phyloP scores from a whole-genome alignment of 495 filamentous ascomycete genomes.

The Xylaria bambusicola region DNA sequence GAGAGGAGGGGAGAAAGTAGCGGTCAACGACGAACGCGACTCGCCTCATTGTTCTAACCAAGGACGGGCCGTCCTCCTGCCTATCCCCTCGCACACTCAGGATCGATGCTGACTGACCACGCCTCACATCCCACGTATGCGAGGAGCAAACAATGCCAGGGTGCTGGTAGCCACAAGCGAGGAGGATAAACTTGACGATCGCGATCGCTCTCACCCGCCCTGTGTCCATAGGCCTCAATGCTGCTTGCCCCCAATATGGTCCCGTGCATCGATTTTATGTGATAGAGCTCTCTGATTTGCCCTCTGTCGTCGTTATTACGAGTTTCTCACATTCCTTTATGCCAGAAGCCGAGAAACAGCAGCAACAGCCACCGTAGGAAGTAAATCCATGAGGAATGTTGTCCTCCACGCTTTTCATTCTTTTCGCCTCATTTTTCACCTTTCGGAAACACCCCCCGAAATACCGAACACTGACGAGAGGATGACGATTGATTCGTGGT shows the following conservation, averaged over 20 bases:
- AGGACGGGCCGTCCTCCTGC: not conserved
- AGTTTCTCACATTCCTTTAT: no score
- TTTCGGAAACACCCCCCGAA: no score
- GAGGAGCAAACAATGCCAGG: conserved; percentile 13
- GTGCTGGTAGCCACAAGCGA: not conserved
- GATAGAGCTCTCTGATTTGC: conserved; percentile 1
- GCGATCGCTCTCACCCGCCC: not conserved
- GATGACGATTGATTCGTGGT: no score
- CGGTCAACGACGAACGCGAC: conserved; percentile 8
- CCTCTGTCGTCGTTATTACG: no score
- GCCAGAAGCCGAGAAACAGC: not conserved
- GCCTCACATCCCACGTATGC: not conserved
- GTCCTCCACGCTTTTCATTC: no score
- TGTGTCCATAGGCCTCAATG: conserved; percentile 7
- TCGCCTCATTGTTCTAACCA: not conserved
- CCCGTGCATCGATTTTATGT: conserved; percentile 9
- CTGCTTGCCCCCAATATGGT: conserved; percentile 4
- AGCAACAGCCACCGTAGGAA: no score
- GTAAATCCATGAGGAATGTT: no score
- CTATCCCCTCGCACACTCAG: not conserved
- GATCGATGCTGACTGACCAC: not conserved
- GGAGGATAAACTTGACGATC: not conserved
- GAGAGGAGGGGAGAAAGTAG: not conserved
- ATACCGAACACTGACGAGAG: no score
- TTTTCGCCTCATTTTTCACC: no score